Evolutionary conservation across 1,284 basidiomycete species (phyloP).

Genomic region (Cutaneotrichosporon dermatis): DNA sequence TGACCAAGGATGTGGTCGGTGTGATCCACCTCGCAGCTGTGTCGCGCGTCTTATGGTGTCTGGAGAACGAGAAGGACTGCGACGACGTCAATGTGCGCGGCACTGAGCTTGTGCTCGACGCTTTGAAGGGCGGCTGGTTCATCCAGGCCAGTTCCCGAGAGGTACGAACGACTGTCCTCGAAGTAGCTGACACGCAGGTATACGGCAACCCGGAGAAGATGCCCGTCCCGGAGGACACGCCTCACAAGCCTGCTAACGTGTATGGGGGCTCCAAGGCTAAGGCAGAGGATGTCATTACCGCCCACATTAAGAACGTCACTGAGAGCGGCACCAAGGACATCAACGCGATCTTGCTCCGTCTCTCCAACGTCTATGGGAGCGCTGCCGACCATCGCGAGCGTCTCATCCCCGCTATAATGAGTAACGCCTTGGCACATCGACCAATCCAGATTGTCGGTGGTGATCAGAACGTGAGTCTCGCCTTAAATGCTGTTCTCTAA

Average conservation of each 20-base stretch:
- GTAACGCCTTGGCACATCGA: conserved; percentile 29
- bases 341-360: conserved; percentile 26
- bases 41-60: conserved; percentile 31
- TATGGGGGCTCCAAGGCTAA: conserved; percentile 30
- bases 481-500: neutral
- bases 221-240: conserved; percentile 25
- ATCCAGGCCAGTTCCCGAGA: conserved; percentile 35
- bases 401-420: conserved; percentile 30
- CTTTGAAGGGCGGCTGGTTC: conserved; percentile 29
- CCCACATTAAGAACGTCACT: conserved; percentile 7
- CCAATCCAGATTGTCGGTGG: conserved; percentile 38
- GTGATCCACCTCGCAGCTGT: conserved; percentile 39
- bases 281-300: conserved; percentile 23
- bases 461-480: conserved; percentile 26
- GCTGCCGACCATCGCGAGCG: conserved; percentile 31
- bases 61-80: conserved; percentile 35
- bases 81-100: conserved; percentile 36
- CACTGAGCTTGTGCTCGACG: conserved; percentile 24
- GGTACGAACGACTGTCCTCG: neutral
- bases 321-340: conserved; percentile 5
- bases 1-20: conserved; percentile 29
- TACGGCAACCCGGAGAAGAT: conserved; percentile 25
- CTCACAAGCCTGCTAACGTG: conserved; percentile 27
- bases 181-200: conserved; percentile 11
- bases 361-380: conserved; percentile 35